Base-by-base conservation (phyloP, 495 filamentous ascomycete species). In the Xylaria sp. region DNA sequence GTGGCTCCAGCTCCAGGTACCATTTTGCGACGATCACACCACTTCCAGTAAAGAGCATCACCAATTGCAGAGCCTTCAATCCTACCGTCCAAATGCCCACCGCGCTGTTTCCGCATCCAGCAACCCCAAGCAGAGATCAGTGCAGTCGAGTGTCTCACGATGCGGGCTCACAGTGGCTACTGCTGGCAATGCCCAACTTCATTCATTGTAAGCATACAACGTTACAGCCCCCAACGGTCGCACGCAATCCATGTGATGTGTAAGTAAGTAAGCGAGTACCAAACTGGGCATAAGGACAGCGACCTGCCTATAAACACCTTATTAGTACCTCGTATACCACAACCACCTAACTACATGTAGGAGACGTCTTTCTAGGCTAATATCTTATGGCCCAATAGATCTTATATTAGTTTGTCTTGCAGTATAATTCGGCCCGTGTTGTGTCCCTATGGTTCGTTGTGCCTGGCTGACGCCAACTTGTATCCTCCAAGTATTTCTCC, bases 301-400 rank as follows among this genome's bases (percentile, higher is more conserved):
- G 40, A 31, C 40, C 19, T 63, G 41, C 24, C 41, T 26, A 46
- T 48, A 19, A 48, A 46, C 61, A 63, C 61, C 61, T 63, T 63
- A 61, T 61, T 61, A 6, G n/a, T 21, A 50, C n/a, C 46, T 24
- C 6, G 19, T 24, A 5, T 55, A 55, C 31, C 33, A 59, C 55
- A 50, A 24, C 46, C 24, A 55, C 52, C 52, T 55, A 55, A 31
- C 52, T 55, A 1, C 35, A 37, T n/a, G 35, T 37, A 4, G 35
- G 35, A 3, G 35, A 5, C 46, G 46, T 50, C 2, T 24, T 50
- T 24, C 2, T 17, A n/a, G 17, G 17, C 17, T 46, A 46, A 46
- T n/a, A 46, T 12, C 2, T 46, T 46, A 46, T 0, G 43, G 43
- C n/a, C 43, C 43, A 46, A 46, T 46, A 46, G 43, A 50, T 21